Base-by-base conservation (phyloP, 768 basidiomycete species). In the Termitomyces sp. region DNA sequence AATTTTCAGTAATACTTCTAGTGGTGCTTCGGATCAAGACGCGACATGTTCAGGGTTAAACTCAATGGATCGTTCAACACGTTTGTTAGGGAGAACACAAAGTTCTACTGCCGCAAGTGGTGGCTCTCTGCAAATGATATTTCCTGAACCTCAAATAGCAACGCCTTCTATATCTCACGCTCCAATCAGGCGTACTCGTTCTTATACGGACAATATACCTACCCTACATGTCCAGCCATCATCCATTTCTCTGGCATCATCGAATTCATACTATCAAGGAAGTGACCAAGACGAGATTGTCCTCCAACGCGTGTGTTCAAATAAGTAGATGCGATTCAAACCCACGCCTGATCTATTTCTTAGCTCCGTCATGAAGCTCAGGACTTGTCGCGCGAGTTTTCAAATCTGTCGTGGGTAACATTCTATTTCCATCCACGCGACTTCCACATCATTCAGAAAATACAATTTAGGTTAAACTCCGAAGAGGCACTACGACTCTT, bases 401-500 rank as follows among this genome's bases (percentile, higher is more conserved):
- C 73, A 30, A 68, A 70, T 55, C 62, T 75, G 61, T 72, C 74
- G 78, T 81, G 65, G 47, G 79, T 70, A 44, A 41, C 56, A 52
- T 32, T 67, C 46, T 41, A 18, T 13, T 55, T 52, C 43, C 58
- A 59, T 57, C 47, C 52, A 53, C 28, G 30, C 22, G 41, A 26
- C n/a, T 43, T 52, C 41, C 36, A 20, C 41, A 14, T 62, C 49
- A 62, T 61, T 61, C 63, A 60, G 60, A 60, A 56, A n/a, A 54
- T 58, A 47, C 62, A 47, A 67, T 18, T 35, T 61, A 89, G 87
- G 44, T 72, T 89, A 30, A 74, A 82, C 49, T 81, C 83, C 16
- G 85, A 85, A 56, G 87, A 88, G 64, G 80, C 78, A 28, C 67
- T 94, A 20, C 73, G 72, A 47, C 80, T 76, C 20, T 92, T 93